Conservation (phyloP, 345 rosid species). For the Erodium maritimum region DNA sequence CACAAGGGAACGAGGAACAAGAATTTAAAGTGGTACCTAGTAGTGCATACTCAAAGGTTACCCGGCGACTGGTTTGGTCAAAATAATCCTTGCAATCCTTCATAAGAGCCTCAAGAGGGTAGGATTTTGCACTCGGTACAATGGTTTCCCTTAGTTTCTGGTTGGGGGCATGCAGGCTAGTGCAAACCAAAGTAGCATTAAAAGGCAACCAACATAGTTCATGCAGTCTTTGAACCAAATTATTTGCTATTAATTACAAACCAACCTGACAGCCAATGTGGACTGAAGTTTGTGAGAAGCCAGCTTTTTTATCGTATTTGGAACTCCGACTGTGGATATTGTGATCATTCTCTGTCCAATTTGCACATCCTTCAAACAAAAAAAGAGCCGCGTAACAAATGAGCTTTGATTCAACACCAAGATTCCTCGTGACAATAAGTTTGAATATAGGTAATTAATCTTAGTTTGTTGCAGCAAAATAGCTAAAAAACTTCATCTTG, state of each 20-base stretch:
- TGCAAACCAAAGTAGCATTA: constrained; percentile 6
- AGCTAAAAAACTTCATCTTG: neutral
- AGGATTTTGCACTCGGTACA: constrained; percentile 94
- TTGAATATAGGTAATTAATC: neutral
- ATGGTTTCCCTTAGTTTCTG: constrained; percentile 80
- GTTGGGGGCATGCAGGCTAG: constrained; percentile 86
- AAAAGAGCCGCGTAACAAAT: neutral
- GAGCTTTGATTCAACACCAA: constrained; percentile 6
- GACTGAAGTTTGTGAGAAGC: constrained; percentile 93
- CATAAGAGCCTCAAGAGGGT: constrained; percentile 86
- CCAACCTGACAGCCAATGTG: constrained; percentile 83
- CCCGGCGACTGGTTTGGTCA: constrained; percentile 64
- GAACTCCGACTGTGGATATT: constrained; percentile 93
- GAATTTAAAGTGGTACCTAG: constrained; percentile 38
- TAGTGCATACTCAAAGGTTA: constrained; percentile 87
- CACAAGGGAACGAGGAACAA: neutral
- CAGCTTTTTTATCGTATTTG: constrained; percentile 84
- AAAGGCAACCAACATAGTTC: too few species aligned
- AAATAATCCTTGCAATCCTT: constrained; percentile 84
- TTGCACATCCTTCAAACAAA: constrained; percentile 56
- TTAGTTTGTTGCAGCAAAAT: neutral
- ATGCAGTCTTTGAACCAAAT: neutral
- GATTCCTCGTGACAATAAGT: neutral
- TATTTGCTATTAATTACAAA: neutral
- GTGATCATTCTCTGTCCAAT: constrained; percentile 98